phyloP scores from a whole-genome alignment of 768 basidiomycete species.

The Boletus rex-veris region DNA sequence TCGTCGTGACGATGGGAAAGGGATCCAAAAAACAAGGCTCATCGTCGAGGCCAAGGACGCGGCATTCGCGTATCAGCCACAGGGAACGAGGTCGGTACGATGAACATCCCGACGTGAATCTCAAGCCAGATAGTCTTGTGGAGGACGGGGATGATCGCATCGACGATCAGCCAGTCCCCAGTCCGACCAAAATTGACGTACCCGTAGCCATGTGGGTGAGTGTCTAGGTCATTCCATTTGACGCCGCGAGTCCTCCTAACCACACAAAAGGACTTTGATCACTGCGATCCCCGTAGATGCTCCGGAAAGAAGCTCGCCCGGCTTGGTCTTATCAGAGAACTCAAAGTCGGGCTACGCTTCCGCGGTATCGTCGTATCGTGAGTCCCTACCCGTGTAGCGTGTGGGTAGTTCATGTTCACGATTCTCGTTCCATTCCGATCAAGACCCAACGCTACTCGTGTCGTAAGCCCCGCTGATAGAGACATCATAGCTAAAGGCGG shows the following conservation, averaged over 20 bases:
- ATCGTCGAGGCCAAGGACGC: not conserved
- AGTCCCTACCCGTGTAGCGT: constrained; percentile 30
- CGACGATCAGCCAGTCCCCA: not conserved
- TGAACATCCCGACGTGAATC: not conserved
- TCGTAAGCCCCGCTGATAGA: constrained; percentile 82
- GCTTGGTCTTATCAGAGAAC: constrained; percentile 77
- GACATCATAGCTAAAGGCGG: constrained; percentile 71
- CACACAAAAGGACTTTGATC: constrained; percentile 79
- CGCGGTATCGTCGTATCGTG: constrained; percentile 93
- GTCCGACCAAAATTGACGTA: constrained; percentile 36
- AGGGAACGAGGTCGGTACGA: not conserved
- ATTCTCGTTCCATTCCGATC: not conserved
- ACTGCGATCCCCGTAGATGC: constrained; percentile 89
- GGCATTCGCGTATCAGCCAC: not conserved
- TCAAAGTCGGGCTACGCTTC: constrained; percentile 82
- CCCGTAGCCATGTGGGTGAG: constrained; percentile 97
- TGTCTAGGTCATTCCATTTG: constrained; percentile 5
- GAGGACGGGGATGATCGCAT: not conserved
- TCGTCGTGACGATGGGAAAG: not conserved
- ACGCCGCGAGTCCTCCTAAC: not conserved
- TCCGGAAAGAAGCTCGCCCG: constrained; percentile 90
- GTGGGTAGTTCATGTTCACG: not conserved
- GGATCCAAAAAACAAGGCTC: not conserved
- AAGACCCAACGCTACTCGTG: constrained; percentile 79
- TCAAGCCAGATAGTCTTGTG: not conserved